Base-by-base conservation (phyloP, 2,329 filamentous ascomycete genomes). In the Neofusicoccum kwambonambiense region DNA sequence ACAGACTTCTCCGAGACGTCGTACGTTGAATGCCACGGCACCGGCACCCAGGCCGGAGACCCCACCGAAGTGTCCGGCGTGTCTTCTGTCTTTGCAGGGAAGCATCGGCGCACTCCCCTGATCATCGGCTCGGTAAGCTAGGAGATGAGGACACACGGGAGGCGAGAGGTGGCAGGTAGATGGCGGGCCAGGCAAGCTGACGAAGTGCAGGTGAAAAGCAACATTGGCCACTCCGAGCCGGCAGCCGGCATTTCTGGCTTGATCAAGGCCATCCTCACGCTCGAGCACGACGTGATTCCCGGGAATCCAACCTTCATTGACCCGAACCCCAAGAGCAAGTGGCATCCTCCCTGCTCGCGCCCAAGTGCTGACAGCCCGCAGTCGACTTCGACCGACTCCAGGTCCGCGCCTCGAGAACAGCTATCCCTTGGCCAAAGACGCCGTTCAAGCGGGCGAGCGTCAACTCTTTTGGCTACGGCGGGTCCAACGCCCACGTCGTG, bases 21-120 rank as follows among this genome's bases (percentile, higher is more conserved):
- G 12, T 72, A 67, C 31, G 68, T 72, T 22, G 70, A 72, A 41
- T 64, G 65, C 15, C 68, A 88, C 68, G 86, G 86, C 5, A 89
- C 86, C 0, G 86, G 86, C 3, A 89, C 86, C 0, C 80, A 82
- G 34, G 84, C 83, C 2, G 85, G 86, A 8, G 73, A 75, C 57
- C 70, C 71, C 8, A 69, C 68, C 9, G 74, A 76, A 56, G 64
- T 70, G 11, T 49, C 51, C 4, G 70, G 70, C 12, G 72, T 63
- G 27, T 31, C 19, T 5, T 27, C 41, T 1, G 49, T 49, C 7
- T 52, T 63, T 22, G 50, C n/a, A 31, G 27, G 4, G 27, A 4
- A 31, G 27, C 4, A 6, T 4, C 27, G 27, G 4, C 27, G 27
- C 6, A 1, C 4, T 4, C 27, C 27, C 27, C 27, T 31, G 27